Evolutionary conservation across 441 rosid genomes (phyloP), one percentile per base, ranked within the genome.

Genomic region (Eruca vesicaria): DNA sequence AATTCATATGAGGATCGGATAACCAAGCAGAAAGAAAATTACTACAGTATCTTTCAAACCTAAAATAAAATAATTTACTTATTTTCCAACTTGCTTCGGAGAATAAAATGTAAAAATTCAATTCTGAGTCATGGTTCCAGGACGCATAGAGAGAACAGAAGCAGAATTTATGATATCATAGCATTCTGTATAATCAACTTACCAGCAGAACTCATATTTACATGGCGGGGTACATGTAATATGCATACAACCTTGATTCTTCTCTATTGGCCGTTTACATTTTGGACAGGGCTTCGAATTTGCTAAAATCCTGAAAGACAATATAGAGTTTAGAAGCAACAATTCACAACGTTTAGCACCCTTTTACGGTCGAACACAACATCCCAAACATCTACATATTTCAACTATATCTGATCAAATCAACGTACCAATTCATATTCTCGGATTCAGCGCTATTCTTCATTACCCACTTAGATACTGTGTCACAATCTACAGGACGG

Each of bases 231-330:
- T 90, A 83, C 96, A 88, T 23, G 96, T 90, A 66, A 90, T 88
- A 75, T 90, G 96, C 96, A 90, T 90, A 79, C 96, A 90, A 55
- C 96, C 93, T 76, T 90, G 93, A 74, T 90, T 90, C 81, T 90
- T 90, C 89, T 90, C 96, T 78, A 90, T 90, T 10, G 96, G 96
- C 63, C 96, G 84, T 80, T 90, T 90, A 74, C 96, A 90, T 74
- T 82, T 88, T 41, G 96, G 96, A 77, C 93, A 90, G 74, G 91
- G 93, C 83, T 90, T 90, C 56, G 96, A 90, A 77, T 90, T 90
- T 59, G 93, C 96, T 62, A 90, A 74, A 74, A 90, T 90, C 96
- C 94, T 90, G 86, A 76, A 81, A 76, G 56, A 66, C 48, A 77
- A 50, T 38, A 52, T 26, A 20, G 60, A 57, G 70, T 10, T 71